Base-by-base conservation (phyloP, 1,284 basidiomycete genomes). In the Malassezia caprae region DNA sequence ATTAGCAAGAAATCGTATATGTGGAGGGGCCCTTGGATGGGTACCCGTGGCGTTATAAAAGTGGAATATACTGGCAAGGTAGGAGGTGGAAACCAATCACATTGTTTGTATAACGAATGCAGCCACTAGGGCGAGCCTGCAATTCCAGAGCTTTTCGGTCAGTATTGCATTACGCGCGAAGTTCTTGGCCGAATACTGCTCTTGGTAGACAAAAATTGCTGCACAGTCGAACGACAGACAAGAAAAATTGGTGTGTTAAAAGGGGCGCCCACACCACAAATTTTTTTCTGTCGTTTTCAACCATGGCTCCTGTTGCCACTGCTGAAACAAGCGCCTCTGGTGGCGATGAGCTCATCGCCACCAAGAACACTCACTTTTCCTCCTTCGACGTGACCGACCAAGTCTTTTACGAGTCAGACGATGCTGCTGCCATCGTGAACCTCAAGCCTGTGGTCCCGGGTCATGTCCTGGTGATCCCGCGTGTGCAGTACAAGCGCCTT, bases 361-460 rank as follows among this genome's bases (percentile, higher is more conserved):
- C 19, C 17, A 45, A 56, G 8, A 48, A 2, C 40, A 41, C 59
- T 40, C 42, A 58, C 34, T 68, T 70, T 37, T 48, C 60, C n/a
- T 53, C 49, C 0, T 68, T 67, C 45, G 54, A 67, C 41, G 64
- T 67, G 10, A 61, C 58, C 19, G 55, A 61, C 10, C 66, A 68
- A 43, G 50, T 50, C 15, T 66, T 68, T 46, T 66, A 61, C 48
- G 44, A 48, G n/a, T 61, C 62, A 3, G 48, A 50, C 2, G 48
- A 55, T 40, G 42, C 35, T 31, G 58, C 41, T 13, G 67, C 64
- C 13, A 61, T 74, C 37, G 72, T 74, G 35, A 74, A 74, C 55
- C 61, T 74, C 19, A 72, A 72, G 52, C 72, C 72, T 19, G 65
- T 74, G 26, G 70, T 69, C 0, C 69, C 69, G 0, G 68, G 70